Conservation (phyloP, 257 asterid genomes). For the Scutellaria minor region DNA sequence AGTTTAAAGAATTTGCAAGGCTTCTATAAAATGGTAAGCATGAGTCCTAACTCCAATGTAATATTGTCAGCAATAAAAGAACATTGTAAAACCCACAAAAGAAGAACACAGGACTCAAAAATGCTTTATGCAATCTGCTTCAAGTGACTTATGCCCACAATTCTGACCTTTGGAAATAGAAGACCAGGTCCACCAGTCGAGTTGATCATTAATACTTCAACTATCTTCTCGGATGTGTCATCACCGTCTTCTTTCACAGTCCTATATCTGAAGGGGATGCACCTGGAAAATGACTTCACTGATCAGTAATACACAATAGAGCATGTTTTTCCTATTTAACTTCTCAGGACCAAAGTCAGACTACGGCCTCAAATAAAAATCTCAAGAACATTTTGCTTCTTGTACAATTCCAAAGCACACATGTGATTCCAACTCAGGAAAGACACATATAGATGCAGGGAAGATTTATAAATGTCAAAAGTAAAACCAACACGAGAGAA, state of each 20-base stretch:
- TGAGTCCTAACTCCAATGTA: not conserved
- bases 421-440: not conserved
- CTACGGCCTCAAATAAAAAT: not conserved
- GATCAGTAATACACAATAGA: conserved; percentile 36
- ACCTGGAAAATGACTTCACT: conserved; percentile 51
- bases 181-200: conserved; percentile 97
- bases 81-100: conserved; percentile 14
- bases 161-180: conserved; percentile 83
- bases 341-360: not conserved
- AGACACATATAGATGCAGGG: not conserved
- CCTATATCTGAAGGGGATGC: conserved; percentile 74
- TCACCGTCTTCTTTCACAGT: conserved; percentile 49
- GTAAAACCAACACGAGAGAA: conserved; percentile 1
- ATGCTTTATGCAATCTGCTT: conserved; percentile 25
- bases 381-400: not conserved
- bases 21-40: conserved; percentile 22
- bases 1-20: conserved; percentile 1
- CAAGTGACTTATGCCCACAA: conserved; percentile 16
- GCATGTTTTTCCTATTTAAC: conserved; percentile 14
- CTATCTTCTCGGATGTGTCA: conserved; percentile 48
- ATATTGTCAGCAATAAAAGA: conserved; percentile 9
- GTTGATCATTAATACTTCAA: conserved; percentile 88
- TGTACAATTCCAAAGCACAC: not conserved
- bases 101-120: not conserved
- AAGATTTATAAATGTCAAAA: conserved; percentile 14